Evolutionary conservation across 1,284 basidiomycete genomes (phyloP).

Genomic region (Butyriboletus appendiculatus): DNA sequence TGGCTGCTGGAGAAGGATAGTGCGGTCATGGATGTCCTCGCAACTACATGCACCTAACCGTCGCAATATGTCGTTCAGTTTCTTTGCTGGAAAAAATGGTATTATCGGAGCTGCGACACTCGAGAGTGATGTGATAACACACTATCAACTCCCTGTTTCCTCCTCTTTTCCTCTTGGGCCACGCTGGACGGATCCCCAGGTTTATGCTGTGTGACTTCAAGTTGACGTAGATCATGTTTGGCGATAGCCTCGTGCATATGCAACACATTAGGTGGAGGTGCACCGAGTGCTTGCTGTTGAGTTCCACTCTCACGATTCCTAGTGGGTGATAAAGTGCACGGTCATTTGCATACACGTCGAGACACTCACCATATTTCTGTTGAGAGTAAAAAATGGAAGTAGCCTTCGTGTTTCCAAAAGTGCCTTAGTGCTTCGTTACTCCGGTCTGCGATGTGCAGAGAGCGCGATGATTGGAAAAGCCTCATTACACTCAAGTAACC

Average conservation of each 20-base stretch:
- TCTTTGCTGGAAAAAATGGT: background rate
- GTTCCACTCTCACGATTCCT: background rate
- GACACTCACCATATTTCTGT: constrained; percentile 4
- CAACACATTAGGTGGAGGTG: no score
- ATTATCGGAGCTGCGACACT: background rate
- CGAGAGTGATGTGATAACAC: background rate
- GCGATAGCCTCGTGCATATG: no score
- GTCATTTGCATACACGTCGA: background rate
- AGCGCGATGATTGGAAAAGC: background rate
- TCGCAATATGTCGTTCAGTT: background rate
- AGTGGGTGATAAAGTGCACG: background rate
- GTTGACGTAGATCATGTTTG: no score
- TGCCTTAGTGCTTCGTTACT: background rate
- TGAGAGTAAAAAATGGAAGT: constrained; percentile 8
- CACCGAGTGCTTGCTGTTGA: background rate
- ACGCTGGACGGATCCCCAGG: background rate
- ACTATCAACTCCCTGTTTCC: background rate
- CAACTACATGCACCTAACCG: background rate
- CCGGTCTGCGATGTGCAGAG: background rate
- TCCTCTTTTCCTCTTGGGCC: background rate
- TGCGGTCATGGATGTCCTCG: background rate
- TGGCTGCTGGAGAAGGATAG: background rate
- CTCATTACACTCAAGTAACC: background rate
- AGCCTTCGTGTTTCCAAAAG: background rate
- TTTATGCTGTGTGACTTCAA: background rate